These are phyloP conservation scores for Arabis alpina DNA, from an alignment of 345 rosid species.

Conservation along the genomic window DNA sequence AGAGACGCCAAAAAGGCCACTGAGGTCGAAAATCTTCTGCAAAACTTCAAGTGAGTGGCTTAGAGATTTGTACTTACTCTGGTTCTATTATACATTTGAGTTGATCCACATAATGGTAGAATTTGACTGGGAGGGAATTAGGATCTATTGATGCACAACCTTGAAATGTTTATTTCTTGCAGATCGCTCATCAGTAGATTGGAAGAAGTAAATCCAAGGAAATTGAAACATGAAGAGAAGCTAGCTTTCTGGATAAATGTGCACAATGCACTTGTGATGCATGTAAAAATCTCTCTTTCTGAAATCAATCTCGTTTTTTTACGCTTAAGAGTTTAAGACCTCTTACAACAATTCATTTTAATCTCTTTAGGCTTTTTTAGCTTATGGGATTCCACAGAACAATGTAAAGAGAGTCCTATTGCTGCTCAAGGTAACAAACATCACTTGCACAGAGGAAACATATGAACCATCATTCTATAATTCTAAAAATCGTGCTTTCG, in stretches of 20 bases:
- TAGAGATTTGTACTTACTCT: not conserved
- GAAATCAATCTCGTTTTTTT: not conserved
- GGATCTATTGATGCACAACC: constrained; percentile 22
- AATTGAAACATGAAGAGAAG: constrained; percentile 84
- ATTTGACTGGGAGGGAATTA: not conserved
- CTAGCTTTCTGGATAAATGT: constrained; percentile 96
- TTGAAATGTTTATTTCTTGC: constrained; percentile 30
- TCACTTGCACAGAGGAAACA: constrained; percentile 10
- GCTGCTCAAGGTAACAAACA: constrained; percentile 67
- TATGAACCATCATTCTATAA: constrained; percentile 2
- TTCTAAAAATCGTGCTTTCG: not conserved
- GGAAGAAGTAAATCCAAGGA: constrained; percentile 76
- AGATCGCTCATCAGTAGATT: constrained; percentile 81
- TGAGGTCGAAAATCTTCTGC: constrained; percentile 79
- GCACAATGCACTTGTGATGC: constrained; percentile 96
- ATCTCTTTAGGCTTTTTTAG: constrained; percentile 72
- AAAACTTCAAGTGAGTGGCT: constrained; percentile 74
- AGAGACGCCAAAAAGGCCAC: constrained; percentile 76
- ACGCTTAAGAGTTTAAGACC: not conserved
- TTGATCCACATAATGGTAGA: not conserved
- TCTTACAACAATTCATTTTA: constrained; percentile 22
- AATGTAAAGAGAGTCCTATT: constrained; percentile 80
- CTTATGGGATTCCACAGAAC: constrained; percentile 91
- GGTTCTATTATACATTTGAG: not conserved
- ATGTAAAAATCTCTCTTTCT: constrained; percentile 59